phyloP scores from a whole-genome alignment of 805 yeast species.

The Starmerella floris region DNA sequence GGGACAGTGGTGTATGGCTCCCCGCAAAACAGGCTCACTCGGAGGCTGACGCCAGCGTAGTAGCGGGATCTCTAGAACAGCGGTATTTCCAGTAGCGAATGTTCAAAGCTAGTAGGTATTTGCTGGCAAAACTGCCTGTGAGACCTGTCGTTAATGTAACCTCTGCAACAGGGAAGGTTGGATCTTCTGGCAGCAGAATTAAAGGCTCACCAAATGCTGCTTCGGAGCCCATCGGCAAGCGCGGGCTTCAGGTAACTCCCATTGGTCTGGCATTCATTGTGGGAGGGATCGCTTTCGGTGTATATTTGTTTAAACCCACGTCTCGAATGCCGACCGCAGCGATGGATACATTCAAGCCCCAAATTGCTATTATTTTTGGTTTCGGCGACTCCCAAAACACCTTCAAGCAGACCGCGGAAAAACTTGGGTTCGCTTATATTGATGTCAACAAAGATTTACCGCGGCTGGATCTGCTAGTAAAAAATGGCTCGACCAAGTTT shows the following conservation, averaged over 20 bases:
- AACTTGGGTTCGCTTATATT: conserved; percentile 13
- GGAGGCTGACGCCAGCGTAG: too few species aligned
- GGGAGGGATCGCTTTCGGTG: conserved; percentile 19
- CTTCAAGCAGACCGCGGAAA: conserved; percentile 8
- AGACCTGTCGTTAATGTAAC: conserved; percentile 5
- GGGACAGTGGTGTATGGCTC: too few species aligned
- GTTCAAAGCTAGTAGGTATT: conserved; percentile 4
- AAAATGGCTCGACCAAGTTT: conserved; percentile 16
- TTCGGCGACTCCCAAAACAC: conserved; percentile 16
- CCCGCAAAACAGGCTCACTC: too few species aligned
- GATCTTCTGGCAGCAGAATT: too few species aligned
- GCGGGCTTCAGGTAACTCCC: conserved; percentile 6
- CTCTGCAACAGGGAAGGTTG: background rate
- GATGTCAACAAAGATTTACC: conserved; percentile 3
- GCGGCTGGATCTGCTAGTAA: conserved; percentile 12
- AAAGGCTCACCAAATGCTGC: too few species aligned
- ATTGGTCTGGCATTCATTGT: conserved; percentile 16
- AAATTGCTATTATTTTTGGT: conserved; percentile 19
- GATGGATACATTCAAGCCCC: conserved; percentile 19
- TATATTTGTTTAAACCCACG: conserved; percentile 18
- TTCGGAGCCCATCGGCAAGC: background rate
- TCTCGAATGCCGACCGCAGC: conserved; percentile 17
- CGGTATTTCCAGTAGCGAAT: background rate
- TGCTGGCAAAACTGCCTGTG: conserved; percentile 3
- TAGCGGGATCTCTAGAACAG: too few species aligned